Percentiles rank a stretch among this genome's conserved stretches.
Evolutionary conservation across 345 rosid genomes (phyloP).

Genomic region (Cardamine resedifolia): DNA sequence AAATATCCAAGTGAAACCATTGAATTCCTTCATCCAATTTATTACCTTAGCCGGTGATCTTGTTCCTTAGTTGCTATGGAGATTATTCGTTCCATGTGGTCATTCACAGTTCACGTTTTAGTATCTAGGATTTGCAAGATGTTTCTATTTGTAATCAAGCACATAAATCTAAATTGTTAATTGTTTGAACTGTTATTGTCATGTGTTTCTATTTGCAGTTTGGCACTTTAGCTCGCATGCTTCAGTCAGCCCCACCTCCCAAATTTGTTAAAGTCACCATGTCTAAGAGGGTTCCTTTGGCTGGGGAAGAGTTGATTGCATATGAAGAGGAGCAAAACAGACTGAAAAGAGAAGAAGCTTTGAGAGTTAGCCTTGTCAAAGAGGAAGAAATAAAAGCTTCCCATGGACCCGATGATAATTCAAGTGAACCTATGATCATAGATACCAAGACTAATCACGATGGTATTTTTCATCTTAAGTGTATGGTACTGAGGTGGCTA

Average conservation of each 20-base stretch:
- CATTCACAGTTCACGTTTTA: background rate
- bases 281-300: constrained; percentile 95
- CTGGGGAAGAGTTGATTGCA: constrained; percentile 94
- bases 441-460: constrained; percentile 62
- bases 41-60: background rate
- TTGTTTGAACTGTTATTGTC: constrained; percentile 8
- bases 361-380: constrained; percentile 77
- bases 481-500: constrained; percentile 5
- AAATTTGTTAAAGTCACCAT: constrained; percentile 92
- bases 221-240: constrained; percentile 95
- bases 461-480: constrained; percentile 48
- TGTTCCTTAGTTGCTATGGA: background rate
- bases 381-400: constrained; percentile 80
- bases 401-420: constrained; percentile 53
- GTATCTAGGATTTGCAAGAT: background rate
- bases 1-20: background rate
- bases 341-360: constrained; percentile 82
- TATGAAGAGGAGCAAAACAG: constrained; percentile 96
- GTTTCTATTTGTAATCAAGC: constrained; percentile 2
- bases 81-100: background rate
- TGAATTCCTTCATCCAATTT: background rate
- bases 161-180: background rate
- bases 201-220: constrained; percentile 51
- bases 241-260: constrained; percentile 99
- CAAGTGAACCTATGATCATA: constrained; percentile 79